A percentile compares a stretch with the other conserved stretches of the same genome.
phyloP scores from a whole-genome alignment of 2,329 filamentous ascomycete species.

The Arthrocladium fulminans region DNA sequence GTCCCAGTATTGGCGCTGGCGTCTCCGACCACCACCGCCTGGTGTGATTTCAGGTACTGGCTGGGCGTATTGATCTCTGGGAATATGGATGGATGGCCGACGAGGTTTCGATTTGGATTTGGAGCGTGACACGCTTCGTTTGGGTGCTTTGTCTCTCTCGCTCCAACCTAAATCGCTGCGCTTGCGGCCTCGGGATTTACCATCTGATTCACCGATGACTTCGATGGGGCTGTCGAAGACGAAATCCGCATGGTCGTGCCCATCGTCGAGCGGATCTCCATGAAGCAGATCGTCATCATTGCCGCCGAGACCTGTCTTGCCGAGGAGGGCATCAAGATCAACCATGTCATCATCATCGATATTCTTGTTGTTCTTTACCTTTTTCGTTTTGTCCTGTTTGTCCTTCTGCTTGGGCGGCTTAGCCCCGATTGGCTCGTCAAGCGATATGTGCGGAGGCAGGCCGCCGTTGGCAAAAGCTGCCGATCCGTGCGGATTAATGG shows the following conservation, averaged over 20 bases:
- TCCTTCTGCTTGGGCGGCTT: constrained; percentile 11
- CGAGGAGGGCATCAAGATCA: constrained; percentile 4
- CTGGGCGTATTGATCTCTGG: background rate
- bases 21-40: background rate
- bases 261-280: background rate
- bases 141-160: constrained; percentile 3
- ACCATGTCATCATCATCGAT: constrained; percentile 11
- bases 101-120: constrained; percentile 3
- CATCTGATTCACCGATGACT: background rate
- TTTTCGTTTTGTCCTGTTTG: constrained; percentile 13
- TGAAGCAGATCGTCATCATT: background rate
- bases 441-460: constrained; percentile 19
- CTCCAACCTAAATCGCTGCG: background rate
- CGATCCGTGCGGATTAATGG: constrained; percentile 16
- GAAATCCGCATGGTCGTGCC: constrained; percentile 1
- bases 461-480: constrained; percentile 16
- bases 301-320: background rate
- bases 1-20: background rate
- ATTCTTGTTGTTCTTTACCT: constrained; percentile 9
- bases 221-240: constrained; percentile 5
- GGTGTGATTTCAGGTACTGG: background rate
- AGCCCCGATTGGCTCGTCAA: constrained; percentile 19
- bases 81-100: constrained; percentile 1
- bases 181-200: constrained; percentile 5
- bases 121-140: background rate